Conservation (phyloP, 352 stramenopile species). For the Globisporangium mamillatum region DNA sequence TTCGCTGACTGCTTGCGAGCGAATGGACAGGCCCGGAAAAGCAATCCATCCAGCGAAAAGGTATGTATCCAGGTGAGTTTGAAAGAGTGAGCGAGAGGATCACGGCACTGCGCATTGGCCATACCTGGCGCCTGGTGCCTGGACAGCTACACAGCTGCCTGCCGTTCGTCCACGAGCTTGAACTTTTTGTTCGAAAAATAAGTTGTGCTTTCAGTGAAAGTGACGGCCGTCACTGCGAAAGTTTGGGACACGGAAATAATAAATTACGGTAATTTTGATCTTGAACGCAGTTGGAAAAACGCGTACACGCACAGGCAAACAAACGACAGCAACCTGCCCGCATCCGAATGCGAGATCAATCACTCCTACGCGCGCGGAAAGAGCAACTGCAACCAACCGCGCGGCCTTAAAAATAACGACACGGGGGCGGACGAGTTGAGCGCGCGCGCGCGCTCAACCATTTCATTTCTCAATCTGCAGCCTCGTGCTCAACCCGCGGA, state of each 20-base stretch:
- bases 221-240: neutral
- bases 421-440: neutral
- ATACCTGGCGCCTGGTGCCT: constrained; percentile 5
- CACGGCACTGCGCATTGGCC: neutral
- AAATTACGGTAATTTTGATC: constrained; percentile 17
- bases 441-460: constrained; percentile 16
- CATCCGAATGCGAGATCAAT: constrained; percentile 6
- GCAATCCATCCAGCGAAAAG: constrained; percentile 7
- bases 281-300: constrained; percentile 17
- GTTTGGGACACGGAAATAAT: neutral
- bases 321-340: neutral
- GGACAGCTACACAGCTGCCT: neutral
- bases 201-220: neutral
- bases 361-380: constrained; percentile 9
- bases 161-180: neutral
- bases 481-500: constrained; percentile 33
- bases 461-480: constrained; percentile 55
- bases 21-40: constrained; percentile 1
- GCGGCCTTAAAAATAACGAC: constrained; percentile 34
- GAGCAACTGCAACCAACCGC: constrained; percentile 17
- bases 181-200: neutral
- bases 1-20: neutral
- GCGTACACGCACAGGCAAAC: neutral
- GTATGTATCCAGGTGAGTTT: constrained; percentile 8
- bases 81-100: constrained; percentile 2